Evolutionary conservation across 1,284 basidiomycete species (phyloP).

Genomic region (Clitocybe nebularis): DNA sequence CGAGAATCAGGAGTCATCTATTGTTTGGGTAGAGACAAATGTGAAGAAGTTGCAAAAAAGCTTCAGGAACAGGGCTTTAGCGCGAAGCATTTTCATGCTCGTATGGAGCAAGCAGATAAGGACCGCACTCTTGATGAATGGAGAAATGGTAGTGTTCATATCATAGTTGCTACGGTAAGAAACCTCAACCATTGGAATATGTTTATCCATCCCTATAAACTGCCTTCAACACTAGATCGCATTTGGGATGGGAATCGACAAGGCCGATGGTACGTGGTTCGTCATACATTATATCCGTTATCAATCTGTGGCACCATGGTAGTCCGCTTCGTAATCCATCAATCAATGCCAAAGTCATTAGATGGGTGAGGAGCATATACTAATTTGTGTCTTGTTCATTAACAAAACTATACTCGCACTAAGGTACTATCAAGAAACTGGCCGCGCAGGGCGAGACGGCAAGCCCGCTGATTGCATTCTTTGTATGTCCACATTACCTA

Average conservation of each 20-base stretch:
- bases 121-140: slow-evolving; percentile 67
- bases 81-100: slow-evolving; percentile 87
- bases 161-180: slow-evolving; percentile 88
- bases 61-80: slow-evolving; percentile 45
- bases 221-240: slow-evolving; percentile 52
- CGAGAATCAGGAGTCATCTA: slow-evolving; percentile 86
- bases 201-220: slow-evolving; percentile 3
- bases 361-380: slow-evolving; percentile 38
- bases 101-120: slow-evolving; percentile 65
- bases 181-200: not conserved
- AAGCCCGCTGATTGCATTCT: slow-evolving; percentile 41
- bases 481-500: slow-evolving; percentile 28
- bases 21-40: slow-evolving; percentile 67
- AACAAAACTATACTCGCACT: slow-evolving; percentile 3
- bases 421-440: slow-evolving; percentile 51
- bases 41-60: slow-evolving; percentile 75
- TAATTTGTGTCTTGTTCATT: not conserved
- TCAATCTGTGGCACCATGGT: slow-evolving; percentile 6
- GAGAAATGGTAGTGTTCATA: slow-evolving; percentile 69
- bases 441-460: slow-evolving; percentile 47
- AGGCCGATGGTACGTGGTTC: slow-evolving; percentile 46
- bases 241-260: slow-evolving; percentile 99
- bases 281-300: not conserved
- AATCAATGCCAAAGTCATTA: slow-evolving; percentile 41
- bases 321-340: slow-evolving; percentile 50